phyloP scores from a whole-genome alignment of 257 asterid species.

The Salvia miltiorrhiza region DNA sequence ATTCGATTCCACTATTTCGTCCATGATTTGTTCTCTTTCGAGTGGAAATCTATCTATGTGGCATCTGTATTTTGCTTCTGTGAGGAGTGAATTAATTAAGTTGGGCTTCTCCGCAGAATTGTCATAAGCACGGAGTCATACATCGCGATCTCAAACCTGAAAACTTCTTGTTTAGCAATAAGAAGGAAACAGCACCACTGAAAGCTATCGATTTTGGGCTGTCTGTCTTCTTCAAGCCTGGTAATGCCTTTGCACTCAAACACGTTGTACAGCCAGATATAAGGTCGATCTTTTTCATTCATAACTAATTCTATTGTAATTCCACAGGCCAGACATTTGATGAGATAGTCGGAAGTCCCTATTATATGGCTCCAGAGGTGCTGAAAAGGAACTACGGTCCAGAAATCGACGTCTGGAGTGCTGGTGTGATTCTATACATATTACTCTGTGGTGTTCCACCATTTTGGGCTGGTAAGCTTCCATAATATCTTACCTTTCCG shows the following conservation, averaged over 20 bases:
- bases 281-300: neutral
- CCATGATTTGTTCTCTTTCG: neutral
- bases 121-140: conserved; percentile 67
- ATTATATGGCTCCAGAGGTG: conserved; percentile 81
- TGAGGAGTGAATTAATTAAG: neutral
- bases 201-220: conserved; percentile 74
- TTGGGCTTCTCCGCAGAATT: conserved; percentile 32
- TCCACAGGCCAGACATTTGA: conserved; percentile 54
- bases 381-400: conserved; percentile 61
- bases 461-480: conserved; percentile 66
- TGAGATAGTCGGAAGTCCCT: conserved; percentile 80
- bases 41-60: neutral
- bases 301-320: conserved; percentile 15
- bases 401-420: conserved; percentile 76
- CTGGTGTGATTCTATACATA: conserved; percentile 72
- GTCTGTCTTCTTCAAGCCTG: conserved; percentile 64
- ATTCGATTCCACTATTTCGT: neutral
- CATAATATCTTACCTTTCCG: too few species aligned
- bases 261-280: neutral
- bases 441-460: conserved; percentile 72
- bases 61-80: neutral
- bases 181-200: conserved; percentile 54
- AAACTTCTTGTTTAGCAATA: conserved; percentile 55
- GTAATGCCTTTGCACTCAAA: conserved; percentile 24
- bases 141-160: conserved; percentile 76